These are phyloP conservation scores for Notholithocarpus densiflorus DNA, from an alignment of 306 rosid species.

Conservation along the genomic window DNA sequence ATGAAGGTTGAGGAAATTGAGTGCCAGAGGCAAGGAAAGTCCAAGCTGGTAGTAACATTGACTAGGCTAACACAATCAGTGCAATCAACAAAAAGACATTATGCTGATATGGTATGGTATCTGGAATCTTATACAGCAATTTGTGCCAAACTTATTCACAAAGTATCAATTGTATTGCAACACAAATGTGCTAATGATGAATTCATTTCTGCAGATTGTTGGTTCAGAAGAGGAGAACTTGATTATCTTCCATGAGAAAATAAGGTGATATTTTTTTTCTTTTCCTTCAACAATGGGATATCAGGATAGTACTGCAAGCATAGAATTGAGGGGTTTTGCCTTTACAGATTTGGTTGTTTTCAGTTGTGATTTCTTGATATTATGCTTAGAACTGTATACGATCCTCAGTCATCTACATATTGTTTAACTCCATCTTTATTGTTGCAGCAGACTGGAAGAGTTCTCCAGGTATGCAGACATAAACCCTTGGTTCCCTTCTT, in stretches of 20 bases:
- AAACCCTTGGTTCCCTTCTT: conserved; percentile 14
- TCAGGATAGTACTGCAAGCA: not conserved
- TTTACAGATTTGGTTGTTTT: not conserved
- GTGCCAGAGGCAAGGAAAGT: conserved; percentile 51
- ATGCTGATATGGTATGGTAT: conserved; percentile 79
- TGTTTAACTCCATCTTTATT: conserved; percentile 22
- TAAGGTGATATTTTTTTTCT: conserved; percentile 57
- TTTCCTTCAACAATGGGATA: not conserved
- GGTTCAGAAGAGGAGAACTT: conserved; percentile 77
- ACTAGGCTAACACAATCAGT: conserved; percentile 60
- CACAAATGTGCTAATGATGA: conserved; percentile 7
- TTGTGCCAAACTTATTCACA: not conserved
- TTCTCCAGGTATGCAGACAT: conserved; percentile 66
- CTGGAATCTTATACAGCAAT: conserved; percentile 1
- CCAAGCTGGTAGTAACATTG: conserved; percentile 70
- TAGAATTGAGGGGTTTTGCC: conserved; percentile 17
- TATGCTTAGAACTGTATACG: conserved; percentile 16
- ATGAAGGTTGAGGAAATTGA: conserved; percentile 60
- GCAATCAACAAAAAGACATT: conserved; percentile 68
- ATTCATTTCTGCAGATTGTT: conserved; percentile 54
- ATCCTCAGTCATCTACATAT: conserved; percentile 20
- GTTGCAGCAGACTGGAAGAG: conserved; percentile 79
- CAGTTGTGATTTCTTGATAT: conserved; percentile 18
- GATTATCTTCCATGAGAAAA: conserved; percentile 87
- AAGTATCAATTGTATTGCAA: not conserved